Base-by-base conservation (phyloP, 2,329 filamentous ascomycete species). In the Polychaeton citri region DNA sequence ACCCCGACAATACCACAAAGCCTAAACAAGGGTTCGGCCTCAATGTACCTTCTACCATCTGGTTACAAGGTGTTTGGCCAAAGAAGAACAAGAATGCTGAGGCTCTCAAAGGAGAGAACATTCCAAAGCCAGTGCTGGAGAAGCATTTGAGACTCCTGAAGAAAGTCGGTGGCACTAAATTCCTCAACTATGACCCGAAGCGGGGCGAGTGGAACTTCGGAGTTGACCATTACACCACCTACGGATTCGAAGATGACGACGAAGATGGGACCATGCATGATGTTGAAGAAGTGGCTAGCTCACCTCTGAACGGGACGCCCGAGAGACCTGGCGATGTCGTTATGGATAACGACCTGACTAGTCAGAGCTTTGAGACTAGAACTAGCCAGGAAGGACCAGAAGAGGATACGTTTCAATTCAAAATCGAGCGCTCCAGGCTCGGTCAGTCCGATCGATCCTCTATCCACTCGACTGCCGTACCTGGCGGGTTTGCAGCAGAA, bases 151-250 rank as follows among this genome's bases (percentile, higher is more conserved):
- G 80, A 41, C 79, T 83, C 36, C 73, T 98, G 17, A 81, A 77
- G 66, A 75, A 72, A 39, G 85, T 95, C 24, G 64, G 66, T 6
- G 79, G 84, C 55, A 96, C 90, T 0, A 75, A 76, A 3, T 96
- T 94, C 50, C 68, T 87, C 48, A 69, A 71, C 49, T 98, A 95
- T 58, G 73, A 92, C 44, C 66, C 69, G 38, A 69, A 83, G 2
- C 86, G 77, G 35, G 90, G 88, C 35, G 72, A 82, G 32, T 98
- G 92, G 92, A 74, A 74, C 10, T 98, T 98, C 64, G 76, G 69
- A 7, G 90, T 98, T n/a, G 78, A 88, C 51, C 90, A 98, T 59
- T 98, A 92, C 58, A 96, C 88, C 1, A 94, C 86, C 1, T 98
- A 98, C 54, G 87, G 82, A 28, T 69, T 96, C 36, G 81, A 88